Evolutionary conservation across 345 rosid species (phyloP).

Genomic region (Eutrema yunnanense): DNA sequence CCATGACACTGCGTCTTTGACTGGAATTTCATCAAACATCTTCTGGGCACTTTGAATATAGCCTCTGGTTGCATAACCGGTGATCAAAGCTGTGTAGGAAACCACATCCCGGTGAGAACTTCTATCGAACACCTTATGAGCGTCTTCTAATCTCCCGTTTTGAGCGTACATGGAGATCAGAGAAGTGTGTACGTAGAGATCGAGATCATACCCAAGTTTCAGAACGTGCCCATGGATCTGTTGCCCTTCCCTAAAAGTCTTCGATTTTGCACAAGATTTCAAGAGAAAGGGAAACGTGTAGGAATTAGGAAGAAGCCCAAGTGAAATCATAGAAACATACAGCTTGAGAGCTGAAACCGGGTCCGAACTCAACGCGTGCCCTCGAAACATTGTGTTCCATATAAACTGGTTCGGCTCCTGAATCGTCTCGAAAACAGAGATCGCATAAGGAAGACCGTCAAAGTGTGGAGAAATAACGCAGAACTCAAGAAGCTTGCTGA

Average conservation of each 20-base stretch:
- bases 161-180: conserved; percentile 58
- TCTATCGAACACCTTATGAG: conserved; percentile 47
- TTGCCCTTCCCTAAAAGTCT: conserved; percentile 38
- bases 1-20: conserved; percentile 35
- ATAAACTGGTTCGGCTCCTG: conserved; percentile 52
- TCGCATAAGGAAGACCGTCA: conserved; percentile 45
- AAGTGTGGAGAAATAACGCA: conserved; percentile 58
- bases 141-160: conserved; percentile 21
- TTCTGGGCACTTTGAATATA: conserved; percentile 34
- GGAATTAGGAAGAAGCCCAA: conserved; percentile 41
- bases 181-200: conserved; percentile 59
- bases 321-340: conserved; percentile 44
- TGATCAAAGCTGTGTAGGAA: conserved; percentile 57
- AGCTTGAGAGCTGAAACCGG: conserved; percentile 38
- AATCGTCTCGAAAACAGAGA: conserved; percentile 45
- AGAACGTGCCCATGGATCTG: conserved; percentile 53
- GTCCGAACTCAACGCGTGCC: conserved; percentile 42
- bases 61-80: conserved; percentile 38
- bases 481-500: conserved; percentile 60
- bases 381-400: conserved; percentile 61
- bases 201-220: conserved; percentile 49
- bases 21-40: conserved; percentile 59
- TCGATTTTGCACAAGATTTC: conserved; percentile 48
- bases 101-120: conserved; percentile 48
- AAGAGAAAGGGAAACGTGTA: conserved; percentile 61